Evolutionary conservation across 1,139 yeast genomes (phyloP).

Genomic region (Tardiomyces digboiensis): DNA sequence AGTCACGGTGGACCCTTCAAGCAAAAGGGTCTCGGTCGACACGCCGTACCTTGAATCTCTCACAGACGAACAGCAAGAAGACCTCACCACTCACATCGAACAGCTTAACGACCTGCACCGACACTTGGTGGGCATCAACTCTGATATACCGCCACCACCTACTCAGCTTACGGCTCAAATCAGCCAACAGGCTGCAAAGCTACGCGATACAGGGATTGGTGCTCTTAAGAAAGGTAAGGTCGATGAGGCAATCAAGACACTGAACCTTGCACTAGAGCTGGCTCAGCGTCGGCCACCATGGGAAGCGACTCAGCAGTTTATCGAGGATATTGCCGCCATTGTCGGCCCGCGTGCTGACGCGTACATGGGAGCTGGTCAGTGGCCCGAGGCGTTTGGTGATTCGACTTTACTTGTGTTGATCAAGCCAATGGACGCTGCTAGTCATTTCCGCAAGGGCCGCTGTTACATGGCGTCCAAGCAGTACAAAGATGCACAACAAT

Average conservation of each 20-base stretch:
- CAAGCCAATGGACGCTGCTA: conserved; percentile 58
- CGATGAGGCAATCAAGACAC: conserved; percentile 64
- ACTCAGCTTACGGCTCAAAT: conserved; percentile 37
- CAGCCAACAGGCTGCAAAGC: conserved; percentile 57
- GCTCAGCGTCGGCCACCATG: conserved; percentile 74
- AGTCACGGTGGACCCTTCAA: conserved; percentile 22
- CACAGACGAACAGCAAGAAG: conserved; percentile 13
- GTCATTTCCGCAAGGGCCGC: conserved; percentile 74
- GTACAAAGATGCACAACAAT: conserved; percentile 62
- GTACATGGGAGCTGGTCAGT: conserved; percentile 51
- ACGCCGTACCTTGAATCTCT: conserved; percentile 14
- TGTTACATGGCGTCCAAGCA: conserved; percentile 63
- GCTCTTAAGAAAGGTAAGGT: conserved; percentile 53
- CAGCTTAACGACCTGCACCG: conserved; percentile 63
- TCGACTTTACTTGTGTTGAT: conserved; percentile 67
- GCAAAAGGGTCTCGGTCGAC: conserved; percentile 23
- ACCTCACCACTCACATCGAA: conserved; percentile 39
- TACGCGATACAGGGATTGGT: conserved; percentile 64
- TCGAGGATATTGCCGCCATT: conserved; percentile 67
- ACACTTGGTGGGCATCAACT: conserved; percentile 36
- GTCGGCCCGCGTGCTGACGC: conserved; percentile 82
- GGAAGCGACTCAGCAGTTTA: conserved; percentile 72
- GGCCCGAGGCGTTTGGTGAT: conserved; percentile 71
- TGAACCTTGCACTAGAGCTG: conserved; percentile 73
- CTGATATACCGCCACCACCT: conserved; percentile 59